A percentile compares a stretch with the other conserved stretches of the same genome.
Conservation (phyloP, 2,329 filamentous ascomycete genomes). For the Curvularia hawaiiensis region DNA sequence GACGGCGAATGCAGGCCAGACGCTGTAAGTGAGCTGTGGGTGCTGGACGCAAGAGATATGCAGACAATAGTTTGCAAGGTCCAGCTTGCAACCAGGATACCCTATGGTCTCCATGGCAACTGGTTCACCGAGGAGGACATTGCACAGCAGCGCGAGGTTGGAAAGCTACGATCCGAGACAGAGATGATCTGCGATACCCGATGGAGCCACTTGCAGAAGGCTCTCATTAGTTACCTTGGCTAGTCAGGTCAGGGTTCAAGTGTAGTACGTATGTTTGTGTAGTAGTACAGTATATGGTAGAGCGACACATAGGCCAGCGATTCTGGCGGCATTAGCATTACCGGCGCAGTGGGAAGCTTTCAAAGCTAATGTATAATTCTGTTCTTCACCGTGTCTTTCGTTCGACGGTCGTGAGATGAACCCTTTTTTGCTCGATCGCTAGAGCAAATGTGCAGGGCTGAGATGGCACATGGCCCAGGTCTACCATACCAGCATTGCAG, state of each 20-base stretch:
- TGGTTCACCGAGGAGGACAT: conserved; percentile 47
- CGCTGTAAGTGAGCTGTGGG: conserved; percentile 66
- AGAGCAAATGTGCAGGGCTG: not conserved
- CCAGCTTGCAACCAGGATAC: conserved; percentile 67
- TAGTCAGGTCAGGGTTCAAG: conserved; percentile 1
- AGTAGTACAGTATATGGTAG: not conserved
- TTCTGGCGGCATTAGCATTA: not conserved
- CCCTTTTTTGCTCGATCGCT: not conserved
- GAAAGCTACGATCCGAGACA: conserved; percentile 28
- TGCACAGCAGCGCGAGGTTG: conserved; percentile 34
- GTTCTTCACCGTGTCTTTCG: not conserved
- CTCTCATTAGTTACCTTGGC: conserved; percentile 20
- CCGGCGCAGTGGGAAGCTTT: not conserved
- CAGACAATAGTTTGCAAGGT: conserved; percentile 63
- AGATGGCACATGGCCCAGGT: not conserved
- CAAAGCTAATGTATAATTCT: not conserved
- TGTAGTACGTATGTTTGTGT: not conserved
- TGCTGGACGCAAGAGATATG: conserved; percentile 70
- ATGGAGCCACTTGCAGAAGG: conserved; percentile 18
- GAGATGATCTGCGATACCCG: conserved; percentile 5
- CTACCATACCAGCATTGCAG: not conserved
- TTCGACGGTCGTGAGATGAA: not conserved
- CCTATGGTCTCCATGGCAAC: conserved; percentile 65
- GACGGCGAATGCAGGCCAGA: conserved; percentile 51
- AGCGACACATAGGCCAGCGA: not conserved